Percentiles rank a stretch among this genome's conserved stretches.
These are phyloP conservation scores for Thamnidium elegans DNA, from an alignment of 192 early-diverging fungal genomes.

Conservation along the genomic window DNA sequence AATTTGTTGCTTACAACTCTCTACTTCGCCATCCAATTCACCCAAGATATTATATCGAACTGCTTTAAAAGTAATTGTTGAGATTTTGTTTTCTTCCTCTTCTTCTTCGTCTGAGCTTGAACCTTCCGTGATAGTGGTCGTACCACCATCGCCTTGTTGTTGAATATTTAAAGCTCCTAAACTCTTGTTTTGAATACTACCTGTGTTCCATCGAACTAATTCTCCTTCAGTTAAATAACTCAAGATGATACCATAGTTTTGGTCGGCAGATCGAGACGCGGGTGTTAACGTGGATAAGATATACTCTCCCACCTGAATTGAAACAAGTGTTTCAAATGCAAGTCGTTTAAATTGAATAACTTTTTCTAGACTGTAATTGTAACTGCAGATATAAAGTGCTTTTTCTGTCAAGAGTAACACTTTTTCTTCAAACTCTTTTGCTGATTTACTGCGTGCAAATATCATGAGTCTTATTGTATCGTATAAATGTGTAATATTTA, in stretches of 20 bases:
- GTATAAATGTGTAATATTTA: neutral
- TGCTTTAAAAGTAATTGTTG: constrained; percentile 35
- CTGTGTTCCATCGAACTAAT: constrained; percentile 48
- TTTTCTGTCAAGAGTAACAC: constrained; percentile 61
- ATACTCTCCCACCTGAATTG: constrained; percentile 59
- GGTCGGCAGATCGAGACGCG: constrained; percentile 32
- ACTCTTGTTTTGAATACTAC: constrained; percentile 45
- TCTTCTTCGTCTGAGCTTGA: constrained; percentile 6
- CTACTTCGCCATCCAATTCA: constrained; percentile 30
- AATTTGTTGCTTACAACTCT: constrained; percentile 31
- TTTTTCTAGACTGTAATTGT: constrained; percentile 66
- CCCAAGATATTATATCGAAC: constrained; percentile 41
- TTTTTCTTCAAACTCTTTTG: constrained; percentile 56
- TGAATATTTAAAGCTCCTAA: constrained; percentile 29
- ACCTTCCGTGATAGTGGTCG: neutral
- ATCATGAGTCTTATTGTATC: neutral
- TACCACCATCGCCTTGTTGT: neutral
- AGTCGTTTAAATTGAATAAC: constrained; percentile 62
- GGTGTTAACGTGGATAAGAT: constrained; percentile 37
- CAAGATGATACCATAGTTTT: constrained; percentile 53
- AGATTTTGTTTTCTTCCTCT: neutral
- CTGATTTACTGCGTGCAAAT: neutral
- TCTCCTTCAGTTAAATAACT: constrained; percentile 46
- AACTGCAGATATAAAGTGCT: constrained; percentile 68
- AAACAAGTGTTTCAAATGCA: constrained; percentile 50